Base-by-base conservation (phyloP, 2,329 filamentous ascomycete species). In the Macroventuria anomochaeta region DNA sequence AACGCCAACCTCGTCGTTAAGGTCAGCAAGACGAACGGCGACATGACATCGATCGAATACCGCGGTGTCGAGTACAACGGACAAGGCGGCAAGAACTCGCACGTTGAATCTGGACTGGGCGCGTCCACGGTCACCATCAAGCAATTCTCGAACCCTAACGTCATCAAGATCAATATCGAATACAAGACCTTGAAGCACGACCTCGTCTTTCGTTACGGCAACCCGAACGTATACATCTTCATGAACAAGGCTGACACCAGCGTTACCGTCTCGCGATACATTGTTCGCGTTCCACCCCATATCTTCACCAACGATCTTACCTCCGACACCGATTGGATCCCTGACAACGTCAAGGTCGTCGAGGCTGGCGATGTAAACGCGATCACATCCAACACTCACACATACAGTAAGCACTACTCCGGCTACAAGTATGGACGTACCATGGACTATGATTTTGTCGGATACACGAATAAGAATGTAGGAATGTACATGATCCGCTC, bases 1-100 rank as follows among this genome's bases (percentile, higher is more conserved):
- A 59, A 61, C 17, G 62, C 64, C 6, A 65, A 65, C 6, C 60
- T 70, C 3, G 49, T 70, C 17, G 65, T 70, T 36, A 64, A 63
- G 10, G 64, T 69, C 48, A 66, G 62, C 59, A 65, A 79, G 55
- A 76, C 76, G 15, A 85, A 76, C 67, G 86, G 84, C 55, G 85
- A 87, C 61, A 83, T 87, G 70, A 85, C 79, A 26, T 87, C 84
- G 1, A 83, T 87, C 68, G 80, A 80, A 50, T 87, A 80, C 67
- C 79, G 81, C 21, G 82, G 82, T 48, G 75, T 77, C 25, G 82
- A 87, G 65, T 83, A 84, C 63, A 62, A 70, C 8, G 70, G 74
- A 42, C 78, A 78, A 34, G 47, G 29, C n/a, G 64, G 62, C 12
- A 67, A 57, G 37, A 77, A 77, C 41, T 81, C 80, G 18, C 83